Evolutionary conservation across 2,329 filamentous ascomycete species (phyloP).

Genomic region (Aspergillus sp.): DNA sequence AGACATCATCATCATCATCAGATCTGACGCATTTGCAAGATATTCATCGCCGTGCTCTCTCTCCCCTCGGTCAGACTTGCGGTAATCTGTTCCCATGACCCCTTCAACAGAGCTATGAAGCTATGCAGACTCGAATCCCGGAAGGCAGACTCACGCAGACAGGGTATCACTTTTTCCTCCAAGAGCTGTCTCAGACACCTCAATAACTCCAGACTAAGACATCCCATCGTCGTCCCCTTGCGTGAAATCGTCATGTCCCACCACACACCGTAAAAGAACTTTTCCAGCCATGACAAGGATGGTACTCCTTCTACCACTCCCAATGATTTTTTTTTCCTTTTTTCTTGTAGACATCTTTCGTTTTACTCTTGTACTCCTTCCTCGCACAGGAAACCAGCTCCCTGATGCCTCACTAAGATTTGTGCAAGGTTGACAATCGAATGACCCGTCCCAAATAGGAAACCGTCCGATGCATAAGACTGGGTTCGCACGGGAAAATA

Average conservation of each 20-base stretch:
- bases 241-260: slow-evolving; percentile 32
- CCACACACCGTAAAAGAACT: slow-evolving; percentile 21
- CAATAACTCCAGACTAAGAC: slow-evolving; percentile 38
- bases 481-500: slow-evolving; percentile 26
- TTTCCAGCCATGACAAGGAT: slow-evolving; percentile 26
- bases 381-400: slow-evolving; percentile 22
- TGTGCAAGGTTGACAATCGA: slow-evolving; percentile 27
- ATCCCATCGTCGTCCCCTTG: slow-evolving; percentile 25
- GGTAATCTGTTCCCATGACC: slow-evolving; percentile 27
- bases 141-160: slow-evolving; percentile 40
- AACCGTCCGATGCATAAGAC: slow-evolving; percentile 33
- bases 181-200: slow-evolving; percentile 41
- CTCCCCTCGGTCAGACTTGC: slow-evolving; percentile 22
- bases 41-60: slow-evolving; percentile 22
- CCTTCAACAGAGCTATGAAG: slow-evolving; percentile 33
- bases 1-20: slow-evolving; percentile 30
- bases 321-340: slow-evolving; percentile 9
- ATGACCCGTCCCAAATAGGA: slow-evolving; percentile 29
- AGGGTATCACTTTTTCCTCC: slow-evolving; percentile 46
- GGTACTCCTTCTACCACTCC: slow-evolving; percentile 11
- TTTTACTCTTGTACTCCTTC: slow-evolving; percentile 11
- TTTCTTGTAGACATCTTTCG: slow-evolving; percentile 8
- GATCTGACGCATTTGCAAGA: slow-evolving; percentile 30
- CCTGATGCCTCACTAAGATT: slow-evolving; percentile 21
- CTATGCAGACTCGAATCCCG: slow-evolving; percentile 37